Evolutionary conservation across 768 basidiomycete species (phyloP).

Genomic region (Lentinula lateritia): DNA sequence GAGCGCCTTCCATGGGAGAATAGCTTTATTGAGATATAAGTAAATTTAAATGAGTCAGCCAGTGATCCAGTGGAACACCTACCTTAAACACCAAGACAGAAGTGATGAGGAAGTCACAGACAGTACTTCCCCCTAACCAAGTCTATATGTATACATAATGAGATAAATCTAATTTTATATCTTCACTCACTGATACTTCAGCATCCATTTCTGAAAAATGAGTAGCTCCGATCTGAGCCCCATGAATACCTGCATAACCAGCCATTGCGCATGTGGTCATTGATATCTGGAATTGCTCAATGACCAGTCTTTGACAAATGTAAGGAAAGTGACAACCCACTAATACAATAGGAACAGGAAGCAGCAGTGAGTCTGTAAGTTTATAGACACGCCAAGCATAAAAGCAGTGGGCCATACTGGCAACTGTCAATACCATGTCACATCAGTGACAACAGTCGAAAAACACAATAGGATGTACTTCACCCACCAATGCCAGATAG

Average conservation of each 20-base stretch:
- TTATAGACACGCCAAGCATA: not conserved
- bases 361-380: not conserved
- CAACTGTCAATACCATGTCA: not conserved
- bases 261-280: not conserved
- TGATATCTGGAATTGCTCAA: not conserved
- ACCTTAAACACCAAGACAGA: not conserved
- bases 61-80: not conserved
- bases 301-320: no score
- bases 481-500: not conserved
- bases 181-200: not conserved
- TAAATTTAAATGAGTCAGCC: no score
- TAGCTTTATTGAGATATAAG: not conserved
- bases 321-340: not conserved
- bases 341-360: not conserved
- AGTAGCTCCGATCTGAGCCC: not conserved
- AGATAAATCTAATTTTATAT: no score
- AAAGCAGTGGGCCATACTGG: not conserved
- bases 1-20: not conserved
- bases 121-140: not conserved
- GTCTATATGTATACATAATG: not conserved
- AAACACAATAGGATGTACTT: not conserved
- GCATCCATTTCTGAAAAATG: not conserved
- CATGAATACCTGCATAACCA: not conserved
- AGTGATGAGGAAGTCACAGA: not conserved
- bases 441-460: not conserved